Evolutionary conservation across 352 stramenopile genomes (phyloP), one percentile per base, ranked within the genome.

Genomic region (Pythium scleroteichum): DNA sequence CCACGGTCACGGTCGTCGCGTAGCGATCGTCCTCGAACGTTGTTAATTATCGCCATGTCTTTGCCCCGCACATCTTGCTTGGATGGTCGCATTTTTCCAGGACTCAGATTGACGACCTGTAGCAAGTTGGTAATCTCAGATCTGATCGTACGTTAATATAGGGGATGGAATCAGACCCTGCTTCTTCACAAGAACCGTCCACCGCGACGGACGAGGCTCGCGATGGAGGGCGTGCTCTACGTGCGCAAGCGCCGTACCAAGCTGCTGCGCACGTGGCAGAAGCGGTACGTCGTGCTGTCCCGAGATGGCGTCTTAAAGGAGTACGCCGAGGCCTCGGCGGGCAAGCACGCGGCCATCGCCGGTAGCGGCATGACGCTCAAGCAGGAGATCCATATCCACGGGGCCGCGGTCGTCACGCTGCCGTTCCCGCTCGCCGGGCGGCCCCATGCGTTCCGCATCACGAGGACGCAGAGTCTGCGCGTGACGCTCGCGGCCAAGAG

Each of bases 251-350:
- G 69, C 27, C 73, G 78, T 52, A 70, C 71, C 32, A 85, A 84
- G 61, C 64, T 92, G 32, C 70, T 92, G 22, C 75, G 71, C 53
- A 69, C 67, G 56, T 92, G 82, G 82, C 70, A 84, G 60, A 87
- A 88, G 71, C 76, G 78, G 45, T 90, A 92, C 61, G 74, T 85
- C 49, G 73, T 88, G 39, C 68, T 92, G 22, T 69, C 73, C 0
- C 56, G 72, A n/a, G 51, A 64, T n/a, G 76, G 78, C 0, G 48
- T 66, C 46, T 52, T 90, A 5, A 73, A 72, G 9, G 82, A 90
- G 63, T 90, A 84, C 59, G 54, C 69, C 8, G 68, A 72, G 19
- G 67, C 60, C 41, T 62, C 72, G 19, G 49, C 65, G 9, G 17
- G 56, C 9, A 26, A 53, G 35, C 51, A 47, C 23, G 45, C 27